Percentiles rank a stretch among this genome's conserved stretches.
Conservation (phyloP, 805 yeast species). For the Ogataea siamensis region DNA sequence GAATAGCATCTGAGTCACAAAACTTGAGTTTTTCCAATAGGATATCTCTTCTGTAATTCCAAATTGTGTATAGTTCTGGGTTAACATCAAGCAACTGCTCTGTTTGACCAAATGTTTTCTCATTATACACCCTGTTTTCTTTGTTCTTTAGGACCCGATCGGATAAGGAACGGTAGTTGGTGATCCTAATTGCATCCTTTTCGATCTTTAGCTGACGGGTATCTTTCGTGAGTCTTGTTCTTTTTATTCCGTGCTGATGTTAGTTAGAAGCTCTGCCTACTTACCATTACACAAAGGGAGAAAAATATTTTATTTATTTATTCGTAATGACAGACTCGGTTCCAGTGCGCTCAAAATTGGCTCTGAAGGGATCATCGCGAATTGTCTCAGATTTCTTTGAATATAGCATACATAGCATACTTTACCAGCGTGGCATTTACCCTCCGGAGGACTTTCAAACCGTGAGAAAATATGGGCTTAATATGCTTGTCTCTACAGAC, state of each 20-base stretch:
- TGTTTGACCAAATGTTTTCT: conserved; percentile 49
- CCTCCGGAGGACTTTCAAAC: conserved; percentile 81
- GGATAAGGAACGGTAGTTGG: conserved; percentile 48
- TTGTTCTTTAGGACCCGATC: conserved; percentile 41
- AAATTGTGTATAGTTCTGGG: conserved; percentile 84
- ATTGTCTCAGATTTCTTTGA: conserved; percentile 82
- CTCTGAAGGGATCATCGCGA: conserved; percentile 76
- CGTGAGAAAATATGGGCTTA: conserved; percentile 77
- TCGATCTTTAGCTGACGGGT: conserved; percentile 49
- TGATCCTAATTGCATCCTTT: conserved; percentile 62
- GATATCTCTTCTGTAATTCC: conserved; percentile 87
- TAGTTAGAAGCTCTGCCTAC: conserved; percentile 1
- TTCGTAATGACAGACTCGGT: conserved; percentile 13
- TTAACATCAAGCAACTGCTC: conserved; percentile 58
- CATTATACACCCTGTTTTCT: conserved; percentile 29
- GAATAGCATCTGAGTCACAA: conserved; percentile 19
- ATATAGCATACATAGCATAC: conserved; percentile 73
- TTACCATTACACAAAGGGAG: conserved; percentile 4
- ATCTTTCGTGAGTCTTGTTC: conserved; percentile 55
- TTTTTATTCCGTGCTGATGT: conserved; percentile 64
- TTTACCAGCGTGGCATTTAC: conserved; percentile 87
- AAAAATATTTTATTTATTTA: conserved; percentile 2
- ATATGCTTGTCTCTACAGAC: conserved; percentile 67
- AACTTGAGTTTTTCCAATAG: conserved; percentile 37
- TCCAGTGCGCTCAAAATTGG: conserved; percentile 47